Percentiles rank a stretch among this genome's conserved stretches.
Conservation (phyloP, 2,329 filamentous ascomycete species). For the Cercospora sp. region DNA sequence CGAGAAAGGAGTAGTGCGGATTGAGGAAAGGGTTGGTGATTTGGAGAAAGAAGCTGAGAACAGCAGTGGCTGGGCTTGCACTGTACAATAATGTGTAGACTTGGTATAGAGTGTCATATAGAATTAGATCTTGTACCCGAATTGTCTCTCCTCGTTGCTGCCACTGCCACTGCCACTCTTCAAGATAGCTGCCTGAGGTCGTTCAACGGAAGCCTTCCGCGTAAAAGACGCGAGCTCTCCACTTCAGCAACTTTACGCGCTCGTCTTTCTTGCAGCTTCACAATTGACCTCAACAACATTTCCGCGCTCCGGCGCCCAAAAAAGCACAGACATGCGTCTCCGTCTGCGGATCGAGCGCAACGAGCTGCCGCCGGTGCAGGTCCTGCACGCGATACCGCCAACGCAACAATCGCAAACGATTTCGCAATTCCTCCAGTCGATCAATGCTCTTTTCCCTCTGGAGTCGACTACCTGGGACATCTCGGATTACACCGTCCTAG, state of each 20-base stretch:
- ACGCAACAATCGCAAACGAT: conserved; percentile 55
- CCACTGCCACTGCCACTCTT: not conserved
- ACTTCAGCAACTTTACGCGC: conserved; percentile 1
- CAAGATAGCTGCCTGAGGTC: not conserved
- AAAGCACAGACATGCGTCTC: conserved; percentile 60
- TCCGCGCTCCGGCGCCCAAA: conserved; percentile 5
- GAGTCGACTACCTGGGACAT: conserved; percentile 81
- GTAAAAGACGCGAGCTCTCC: not conserved
- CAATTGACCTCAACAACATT: not conserved
- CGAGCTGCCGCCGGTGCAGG: conserved; percentile 67
- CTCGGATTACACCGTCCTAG: conserved; percentile 85
- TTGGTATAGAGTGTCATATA: conserved; percentile 5
- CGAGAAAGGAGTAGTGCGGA: conserved; percentile 60
- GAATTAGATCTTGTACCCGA: not conserved
- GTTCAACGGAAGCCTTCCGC: conserved; percentile 6
- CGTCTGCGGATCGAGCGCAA: conserved; percentile 72
- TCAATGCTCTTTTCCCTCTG: conserved; percentile 79
- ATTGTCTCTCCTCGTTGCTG: not conserved
- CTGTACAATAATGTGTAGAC: conserved; percentile 26
- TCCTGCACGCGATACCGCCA: conserved; percentile 67
- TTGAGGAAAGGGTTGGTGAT: conserved; percentile 51
- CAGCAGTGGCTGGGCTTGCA: conserved; percentile 32
- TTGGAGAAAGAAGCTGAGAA: conserved; percentile 59
- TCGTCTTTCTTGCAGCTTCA: not conserved
- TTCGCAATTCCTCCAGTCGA: conserved; percentile 70